These are phyloP conservation scores for Epichloe typhina DNA, from an alignment of 2,329 filamentous ascomycete species.

Conservation along the genomic window DNA sequence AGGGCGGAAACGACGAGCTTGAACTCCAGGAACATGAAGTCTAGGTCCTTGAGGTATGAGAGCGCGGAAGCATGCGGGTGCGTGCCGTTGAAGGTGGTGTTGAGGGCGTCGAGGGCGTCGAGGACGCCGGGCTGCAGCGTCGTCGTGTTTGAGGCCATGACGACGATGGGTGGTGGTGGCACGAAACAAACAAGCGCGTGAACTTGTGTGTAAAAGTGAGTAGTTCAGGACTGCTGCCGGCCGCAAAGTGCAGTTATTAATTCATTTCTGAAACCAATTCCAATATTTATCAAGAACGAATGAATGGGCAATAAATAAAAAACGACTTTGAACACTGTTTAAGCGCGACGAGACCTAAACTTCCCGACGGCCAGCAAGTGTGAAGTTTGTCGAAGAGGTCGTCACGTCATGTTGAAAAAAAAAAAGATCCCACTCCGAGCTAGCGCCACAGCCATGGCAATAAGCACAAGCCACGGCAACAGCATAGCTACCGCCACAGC, in stretches of 20 bases:
- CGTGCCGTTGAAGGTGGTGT: slow-evolving; percentile 16
- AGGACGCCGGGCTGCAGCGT: slow-evolving; percentile 11
- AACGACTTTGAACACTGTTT: too few species aligned
- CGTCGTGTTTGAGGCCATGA: slow-evolving; percentile 14
- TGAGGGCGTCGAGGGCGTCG: slow-evolving; percentile 18
- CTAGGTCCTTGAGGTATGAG: slow-evolving; percentile 20
- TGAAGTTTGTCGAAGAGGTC: too few species aligned
- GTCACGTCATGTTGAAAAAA: not conserved
- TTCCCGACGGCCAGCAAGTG: too few species aligned
- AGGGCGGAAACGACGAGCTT: slow-evolving; percentile 52
- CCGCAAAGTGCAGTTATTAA: too few species aligned
- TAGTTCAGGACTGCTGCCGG: not conserved
- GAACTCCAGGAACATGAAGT: slow-evolving; percentile 31
- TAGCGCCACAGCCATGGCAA: not conserved
- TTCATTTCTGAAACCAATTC: too few species aligned
- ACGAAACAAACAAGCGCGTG: not conserved
- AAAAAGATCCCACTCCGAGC: not conserved
- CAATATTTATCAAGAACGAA: too few species aligned
- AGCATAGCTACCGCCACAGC: not conserved
- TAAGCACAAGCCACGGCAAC: not conserved
- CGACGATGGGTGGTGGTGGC: not conserved
- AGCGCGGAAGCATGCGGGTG: slow-evolving; percentile 14
- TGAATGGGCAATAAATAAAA: too few species aligned
- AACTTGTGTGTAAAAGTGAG: too few species aligned
- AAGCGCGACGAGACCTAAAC: too few species aligned